Percentiles rank a stretch among this genome's conserved stretches.
Evolutionary conservation across 106 monocot genomes (phyloP).

Genomic region (Dendrobium nobile): DNA sequence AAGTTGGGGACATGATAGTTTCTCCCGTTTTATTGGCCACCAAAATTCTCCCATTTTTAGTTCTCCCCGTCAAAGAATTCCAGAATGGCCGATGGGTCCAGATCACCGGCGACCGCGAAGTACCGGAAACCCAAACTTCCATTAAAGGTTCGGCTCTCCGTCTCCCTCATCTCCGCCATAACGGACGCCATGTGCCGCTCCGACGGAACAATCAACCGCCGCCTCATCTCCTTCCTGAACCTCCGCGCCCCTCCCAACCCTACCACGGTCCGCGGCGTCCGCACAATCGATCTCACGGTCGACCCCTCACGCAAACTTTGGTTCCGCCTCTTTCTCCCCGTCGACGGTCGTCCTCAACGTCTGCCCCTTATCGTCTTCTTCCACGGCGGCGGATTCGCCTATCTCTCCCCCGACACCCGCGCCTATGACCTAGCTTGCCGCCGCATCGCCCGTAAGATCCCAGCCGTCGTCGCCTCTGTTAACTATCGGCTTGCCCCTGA

Average conservation of each 20-base stretch:
- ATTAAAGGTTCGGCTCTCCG: slow-evolving; percentile 20
- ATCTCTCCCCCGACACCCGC: slow-evolving; percentile 6
- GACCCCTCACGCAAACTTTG: slow-evolving; percentile 29
- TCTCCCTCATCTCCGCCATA: slow-evolving; percentile 11
- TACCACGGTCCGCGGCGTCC: slow-evolving; percentile 27
- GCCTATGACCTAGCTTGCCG: slow-evolving; percentile 25
- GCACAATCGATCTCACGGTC: slow-evolving; percentile 39
- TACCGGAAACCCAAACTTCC: neutral
- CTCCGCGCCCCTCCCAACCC: slow-evolving; percentile 16
- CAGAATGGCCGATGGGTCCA: neutral
- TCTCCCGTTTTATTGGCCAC: too few relatives aligned
- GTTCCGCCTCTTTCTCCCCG: slow-evolving; percentile 47
- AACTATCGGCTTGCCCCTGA: slow-evolving; percentile 35
- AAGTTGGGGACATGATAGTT: too few relatives aligned
- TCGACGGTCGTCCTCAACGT: neutral
- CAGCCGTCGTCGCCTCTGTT: slow-evolving; percentile 20
- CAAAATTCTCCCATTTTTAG: too few relatives aligned
- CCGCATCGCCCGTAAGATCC: slow-evolving; percentile 7
- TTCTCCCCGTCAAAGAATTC: too few relatives aligned
- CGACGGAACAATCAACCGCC: slow-evolving; percentile 70
- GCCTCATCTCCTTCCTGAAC: slow-evolving; percentile 33
- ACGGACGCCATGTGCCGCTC: slow-evolving; percentile 35
- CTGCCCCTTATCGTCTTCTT: slow-evolving; percentile 24
- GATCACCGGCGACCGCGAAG: neutral
- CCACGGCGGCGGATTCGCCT: slow-evolving; percentile 8